Evolutionary conservation across 2,329 filamentous ascomycete species (phyloP).

Genomic region (Fusarium piperis): DNA sequence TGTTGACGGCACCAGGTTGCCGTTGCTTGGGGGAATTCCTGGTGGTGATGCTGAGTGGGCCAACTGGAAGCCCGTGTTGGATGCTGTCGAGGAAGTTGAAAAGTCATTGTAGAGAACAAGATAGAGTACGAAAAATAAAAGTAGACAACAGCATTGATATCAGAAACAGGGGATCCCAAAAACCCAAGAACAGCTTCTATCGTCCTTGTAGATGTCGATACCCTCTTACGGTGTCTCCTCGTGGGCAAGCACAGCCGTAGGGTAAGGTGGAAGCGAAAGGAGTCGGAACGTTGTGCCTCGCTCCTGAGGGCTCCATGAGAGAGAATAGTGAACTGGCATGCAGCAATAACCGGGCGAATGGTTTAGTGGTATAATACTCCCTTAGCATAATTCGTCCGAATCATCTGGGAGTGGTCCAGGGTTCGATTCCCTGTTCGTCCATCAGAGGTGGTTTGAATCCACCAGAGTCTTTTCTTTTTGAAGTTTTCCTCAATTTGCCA

Average conservation of each 20-base stretch:
- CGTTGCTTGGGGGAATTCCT: conserved; percentile 66
- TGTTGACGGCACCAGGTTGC: conserved; percentile 66
- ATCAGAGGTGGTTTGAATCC: conserved; percentile 34
- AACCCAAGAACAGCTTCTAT: neutral
- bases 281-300: neutral
- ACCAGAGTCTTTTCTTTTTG: neutral
- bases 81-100: conserved; percentile 56
- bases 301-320: neutral
- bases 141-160: neutral
- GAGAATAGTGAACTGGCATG: too few relatives aligned
- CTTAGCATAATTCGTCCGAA: conserved; percentile 41
- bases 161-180: accelerated
- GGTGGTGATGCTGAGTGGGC: conserved; percentile 67
- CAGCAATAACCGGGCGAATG: conserved; percentile 39
- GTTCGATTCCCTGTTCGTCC: conserved; percentile 45
- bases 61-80: conserved; percentile 58
- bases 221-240: neutral
- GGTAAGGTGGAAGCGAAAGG: neutral
- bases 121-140: neutral
- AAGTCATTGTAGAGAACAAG: conserved; percentile 33
- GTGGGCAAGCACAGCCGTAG: neutral
- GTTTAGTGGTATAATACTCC: conserved; percentile 45
- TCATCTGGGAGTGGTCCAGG: conserved; percentile 42
- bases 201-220: neutral
- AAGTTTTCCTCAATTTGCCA: neutral